Conservation (phyloP, 345 rosid genomes). For the Anastatica hierochuntica region DNA sequence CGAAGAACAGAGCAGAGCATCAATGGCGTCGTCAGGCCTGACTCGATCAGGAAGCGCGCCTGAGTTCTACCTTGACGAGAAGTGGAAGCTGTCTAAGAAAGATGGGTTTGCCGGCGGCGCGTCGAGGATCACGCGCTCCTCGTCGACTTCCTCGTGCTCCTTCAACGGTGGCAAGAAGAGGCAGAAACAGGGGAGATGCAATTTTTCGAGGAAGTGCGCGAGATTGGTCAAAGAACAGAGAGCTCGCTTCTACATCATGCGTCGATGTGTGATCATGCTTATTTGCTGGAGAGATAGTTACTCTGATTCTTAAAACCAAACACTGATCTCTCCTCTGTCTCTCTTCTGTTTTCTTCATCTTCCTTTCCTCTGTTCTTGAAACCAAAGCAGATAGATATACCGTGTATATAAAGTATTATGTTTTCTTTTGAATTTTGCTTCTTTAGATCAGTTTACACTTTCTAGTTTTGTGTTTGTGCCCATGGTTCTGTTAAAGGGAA, state of each 20-base stretch:
- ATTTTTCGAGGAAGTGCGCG: constrained; percentile 78
- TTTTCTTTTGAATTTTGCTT: constrained; percentile 5
- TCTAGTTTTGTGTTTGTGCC: constrained; percentile 5
- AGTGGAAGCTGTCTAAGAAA: constrained; percentile 56
- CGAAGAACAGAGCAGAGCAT: not conserved
- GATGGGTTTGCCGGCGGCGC: constrained; percentile 38
- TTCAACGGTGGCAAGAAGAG: constrained; percentile 15
- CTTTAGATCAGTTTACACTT: too few species aligned
- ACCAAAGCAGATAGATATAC: too few species aligned
- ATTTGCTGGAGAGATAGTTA: constrained; percentile 84
- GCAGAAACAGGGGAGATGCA: constrained; percentile 35
- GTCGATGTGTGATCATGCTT: constrained; percentile 88
- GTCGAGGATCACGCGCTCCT: constrained; percentile 44
- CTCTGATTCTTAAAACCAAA: constrained; percentile 39
- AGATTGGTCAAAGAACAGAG: constrained; percentile 78
- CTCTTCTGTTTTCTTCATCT: not conserved
- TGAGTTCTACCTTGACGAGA: constrained; percentile 39
- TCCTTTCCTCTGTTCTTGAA: not conserved
- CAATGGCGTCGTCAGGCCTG: constrained; percentile 34
- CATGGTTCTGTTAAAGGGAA: constrained; percentile 10
- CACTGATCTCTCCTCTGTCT: not conserved
- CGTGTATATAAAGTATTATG: too few species aligned
- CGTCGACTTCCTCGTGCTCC: constrained; percentile 26
- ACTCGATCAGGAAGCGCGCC: constrained; percentile 30
- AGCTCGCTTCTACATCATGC: constrained; percentile 86